A percentile compares a stretch with the other conserved stretches of the same genome.
phyloP scores from a whole-genome alignment of 257 asterid species.

The Salvia rosmarinus region DNA sequence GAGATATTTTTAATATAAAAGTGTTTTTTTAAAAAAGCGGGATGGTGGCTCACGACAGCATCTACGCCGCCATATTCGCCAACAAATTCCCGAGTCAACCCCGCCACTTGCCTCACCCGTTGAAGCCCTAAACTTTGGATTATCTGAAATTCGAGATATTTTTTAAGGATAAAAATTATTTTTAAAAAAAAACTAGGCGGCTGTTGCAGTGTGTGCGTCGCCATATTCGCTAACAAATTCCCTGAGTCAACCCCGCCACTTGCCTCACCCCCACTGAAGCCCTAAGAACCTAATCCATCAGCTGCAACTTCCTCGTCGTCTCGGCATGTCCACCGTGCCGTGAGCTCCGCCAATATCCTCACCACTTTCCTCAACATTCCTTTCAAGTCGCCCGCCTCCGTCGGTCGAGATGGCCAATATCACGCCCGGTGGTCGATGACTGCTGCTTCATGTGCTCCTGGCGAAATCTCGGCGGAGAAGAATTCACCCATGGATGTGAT shows the following conservation, averaged over 20 bases:
- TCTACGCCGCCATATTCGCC: too few species aligned
- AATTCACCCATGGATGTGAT: slow-evolving; percentile 64
- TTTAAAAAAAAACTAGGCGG: too few species aligned
- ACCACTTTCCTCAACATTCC: slow-evolving; percentile 62
- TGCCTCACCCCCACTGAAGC: slow-evolving; percentile 76
- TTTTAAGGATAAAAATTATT: too few species aligned
- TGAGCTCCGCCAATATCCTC: slow-evolving; percentile 58
- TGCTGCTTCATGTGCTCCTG: slow-evolving; percentile 66
- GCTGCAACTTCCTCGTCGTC: slow-evolving; percentile 77
- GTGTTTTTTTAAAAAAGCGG: too few species aligned
- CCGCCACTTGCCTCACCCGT: too few species aligned
- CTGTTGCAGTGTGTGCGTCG: slow-evolving; percentile 91
- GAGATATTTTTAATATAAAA: too few species aligned
- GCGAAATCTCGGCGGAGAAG: slow-evolving; percentile 51
- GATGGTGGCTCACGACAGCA: too few species aligned
- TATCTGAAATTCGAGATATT: too few species aligned
- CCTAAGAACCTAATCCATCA: slow-evolving; percentile 73
- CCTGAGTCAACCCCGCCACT: slow-evolving; percentile 85
- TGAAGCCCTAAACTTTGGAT: too few species aligned
- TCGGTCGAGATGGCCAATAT: slow-evolving; percentile 73
- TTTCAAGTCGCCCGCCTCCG: slow-evolving; percentile 82
- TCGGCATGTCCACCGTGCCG: slow-evolving; percentile 69
- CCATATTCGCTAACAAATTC: slow-evolving; percentile 83
- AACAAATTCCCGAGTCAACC: too few species aligned
- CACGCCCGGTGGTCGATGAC: slow-evolving; percentile 31